Conservation (phyloP, 2,329 filamentous ascomycete genomes). For the Kalaharituber pfeilii region DNA sequence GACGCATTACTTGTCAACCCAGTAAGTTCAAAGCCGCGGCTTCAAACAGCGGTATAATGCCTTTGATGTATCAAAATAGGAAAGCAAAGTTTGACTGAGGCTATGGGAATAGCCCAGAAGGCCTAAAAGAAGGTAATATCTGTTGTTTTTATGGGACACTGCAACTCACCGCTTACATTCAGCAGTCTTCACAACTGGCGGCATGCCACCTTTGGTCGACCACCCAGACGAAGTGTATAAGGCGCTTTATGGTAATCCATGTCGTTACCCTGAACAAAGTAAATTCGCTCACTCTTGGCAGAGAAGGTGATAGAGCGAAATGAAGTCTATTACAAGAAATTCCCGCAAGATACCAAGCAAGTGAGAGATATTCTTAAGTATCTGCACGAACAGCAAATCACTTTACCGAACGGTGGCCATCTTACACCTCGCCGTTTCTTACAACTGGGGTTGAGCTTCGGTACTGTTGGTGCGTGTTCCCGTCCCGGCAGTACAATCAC, state of each 20-base stretch:
- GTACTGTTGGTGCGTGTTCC: conserved; percentile 43
- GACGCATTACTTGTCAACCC: conserved; percentile 67
- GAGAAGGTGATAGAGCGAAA: conserved; percentile 55
- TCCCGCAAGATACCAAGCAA: conserved; percentile 54
- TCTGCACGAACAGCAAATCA: conserved; percentile 44
- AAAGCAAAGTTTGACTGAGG: background rate
- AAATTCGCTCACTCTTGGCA: conserved; percentile 12
- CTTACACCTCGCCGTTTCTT: conserved; percentile 60
- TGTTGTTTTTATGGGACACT: background rate
- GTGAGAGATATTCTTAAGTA: conserved; percentile 50
- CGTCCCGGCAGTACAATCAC: background rate
- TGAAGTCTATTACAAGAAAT: conserved; percentile 65
- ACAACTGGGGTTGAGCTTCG: conserved; percentile 61
- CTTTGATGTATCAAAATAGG: background rate
- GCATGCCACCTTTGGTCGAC: conserved; percentile 58
- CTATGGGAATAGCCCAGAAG: conserved; percentile 38
- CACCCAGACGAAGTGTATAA: conserved; percentile 58
- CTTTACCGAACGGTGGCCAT: conserved; percentile 52
- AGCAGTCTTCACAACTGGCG: conserved; percentile 59
- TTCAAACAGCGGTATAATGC: background rate
- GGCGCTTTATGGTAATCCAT: conserved; percentile 3
- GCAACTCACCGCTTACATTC: background rate
- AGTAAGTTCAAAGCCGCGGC: conserved; percentile 27
- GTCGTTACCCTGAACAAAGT: conserved; percentile 12
- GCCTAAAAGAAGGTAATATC: conserved; percentile 45